Evolutionary conservation across 2,329 filamentous ascomycete species (phyloP), one percentile per base, ranked within the genome.

Genomic region (Botrytis tulipae): DNA sequence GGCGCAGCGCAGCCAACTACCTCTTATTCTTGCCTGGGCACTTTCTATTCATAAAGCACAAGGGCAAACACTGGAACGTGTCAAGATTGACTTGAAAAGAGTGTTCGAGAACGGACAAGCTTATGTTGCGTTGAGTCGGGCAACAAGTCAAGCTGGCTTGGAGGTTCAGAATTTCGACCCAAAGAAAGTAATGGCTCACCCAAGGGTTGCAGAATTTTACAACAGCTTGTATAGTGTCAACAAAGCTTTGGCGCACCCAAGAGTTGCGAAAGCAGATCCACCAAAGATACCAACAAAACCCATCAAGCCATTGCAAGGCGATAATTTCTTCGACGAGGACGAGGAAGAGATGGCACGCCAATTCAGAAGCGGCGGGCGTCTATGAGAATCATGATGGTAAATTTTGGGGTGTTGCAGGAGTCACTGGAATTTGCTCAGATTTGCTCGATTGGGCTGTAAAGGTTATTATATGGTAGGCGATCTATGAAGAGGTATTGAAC

Each of bases 51-150:
- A 99, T 85, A 99, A 99, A 83, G 96, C 96, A 0, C 95, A 98
- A 81, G 95, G 95, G 1, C 95, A 98, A 82, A 98, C 95, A 1
- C 77, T 82, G 32, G 94, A 97, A 80, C 88, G 95, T 69, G 96
- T 99, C 74, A 97, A 97, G 80, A 96, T 99, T 40, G 94, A 99
- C 81, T 86, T 99, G 0, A 93, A 94, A 44, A 92, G 90, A 75
- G 93, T 97, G 1, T 99, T 99, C 79, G 96, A 99, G 82, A 98
- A 97, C 82, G 96, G 96, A 0, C 96, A 99, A 82, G 96, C 96
- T 9, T 99, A 99, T 80, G 96, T 99, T 70, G 96, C 96, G 70
- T 89, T 99, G 22, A 97, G 93, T 85, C 93, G 96, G 83, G 96
- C 96, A 22, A 97, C 94, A 1, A 93, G 88, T 74, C 94, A 98